Evolutionary conservation across 2,329 filamentous ascomycete genomes (phyloP).

Genomic region (Penicillium polonicum): DNA sequence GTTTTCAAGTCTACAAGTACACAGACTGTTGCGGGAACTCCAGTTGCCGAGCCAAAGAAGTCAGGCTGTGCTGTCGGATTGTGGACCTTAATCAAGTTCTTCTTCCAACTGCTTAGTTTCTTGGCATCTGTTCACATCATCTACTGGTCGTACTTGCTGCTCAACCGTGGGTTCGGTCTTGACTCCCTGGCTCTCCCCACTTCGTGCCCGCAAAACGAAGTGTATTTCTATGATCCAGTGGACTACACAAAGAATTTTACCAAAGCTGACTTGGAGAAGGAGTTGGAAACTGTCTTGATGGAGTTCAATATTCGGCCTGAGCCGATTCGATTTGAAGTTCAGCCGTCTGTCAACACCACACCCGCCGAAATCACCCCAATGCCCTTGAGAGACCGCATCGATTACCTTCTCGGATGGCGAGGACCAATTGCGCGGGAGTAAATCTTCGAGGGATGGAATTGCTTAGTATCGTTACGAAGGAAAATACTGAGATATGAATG

Average conservation of each 20-base stretch:
- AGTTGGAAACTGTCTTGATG: not conserved
- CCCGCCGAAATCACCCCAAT: not conserved
- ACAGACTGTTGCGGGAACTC: not conserved
- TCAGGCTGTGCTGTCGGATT: not conserved
- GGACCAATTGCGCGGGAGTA: conserved; percentile 22
- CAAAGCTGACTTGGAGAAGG: not conserved
- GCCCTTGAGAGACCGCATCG: conserved; percentile 30
- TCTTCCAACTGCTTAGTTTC: not conserved
- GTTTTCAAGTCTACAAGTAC: not conserved
- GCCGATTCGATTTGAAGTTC: not conserved
- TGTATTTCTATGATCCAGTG: not conserved
- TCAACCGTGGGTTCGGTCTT: not conserved
- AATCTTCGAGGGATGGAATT: not conserved
- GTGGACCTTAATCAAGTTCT: not conserved
- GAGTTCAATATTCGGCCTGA: not conserved
- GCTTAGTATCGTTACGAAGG: not conserved
- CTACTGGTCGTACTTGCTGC: not conserved
- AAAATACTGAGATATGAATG: not conserved
- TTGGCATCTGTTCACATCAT: not conserved
- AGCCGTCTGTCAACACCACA: not conserved
- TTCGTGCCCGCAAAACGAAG: no score
- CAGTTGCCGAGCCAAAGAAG: not conserved
- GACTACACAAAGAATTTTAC: not conserved
- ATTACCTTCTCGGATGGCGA: conserved; percentile 36
- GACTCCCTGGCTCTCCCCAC: no score